A percentile compares a stretch with the other conserved stretches of the same genome.
Evolutionary conservation across 306 rosid species (phyloP).

Genomic region (Dalbergia oliveri): DNA sequence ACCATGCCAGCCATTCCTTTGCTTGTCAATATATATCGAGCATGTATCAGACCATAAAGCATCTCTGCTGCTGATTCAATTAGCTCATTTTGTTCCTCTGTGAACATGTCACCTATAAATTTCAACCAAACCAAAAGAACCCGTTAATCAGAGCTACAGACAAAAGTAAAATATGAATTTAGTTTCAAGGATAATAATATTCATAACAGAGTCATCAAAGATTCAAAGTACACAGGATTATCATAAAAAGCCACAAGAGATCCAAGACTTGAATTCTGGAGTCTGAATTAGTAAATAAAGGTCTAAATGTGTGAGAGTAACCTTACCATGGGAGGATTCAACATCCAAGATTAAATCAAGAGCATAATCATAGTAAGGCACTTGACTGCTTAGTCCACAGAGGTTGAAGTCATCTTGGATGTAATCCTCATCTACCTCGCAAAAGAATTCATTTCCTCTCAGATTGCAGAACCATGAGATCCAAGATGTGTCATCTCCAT

Average conservation of each 20-base stretch:
- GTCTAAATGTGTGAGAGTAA: neutral
- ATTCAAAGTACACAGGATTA: neutral
- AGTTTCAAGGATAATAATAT: neutral
- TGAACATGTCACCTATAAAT: constrained; percentile 89
- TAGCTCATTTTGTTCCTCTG: constrained; percentile 98
- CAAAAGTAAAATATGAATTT: neutral
- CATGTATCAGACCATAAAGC: constrained; percentile 97
- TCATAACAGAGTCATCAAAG: neutral
- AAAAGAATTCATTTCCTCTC: constrained; percentile 95
- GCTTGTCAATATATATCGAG: constrained; percentile 88
- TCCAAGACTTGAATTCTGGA: neutral
- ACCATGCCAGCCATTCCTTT: constrained; percentile 99
- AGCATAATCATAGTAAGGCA: constrained; percentile 97
- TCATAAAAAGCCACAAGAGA: neutral
- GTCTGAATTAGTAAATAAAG: neutral
- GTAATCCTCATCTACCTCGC: constrained; percentile 99
- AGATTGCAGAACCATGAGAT: constrained; percentile 99
- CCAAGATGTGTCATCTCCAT: constrained; percentile 99
- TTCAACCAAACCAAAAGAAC: constrained; percentile 25
- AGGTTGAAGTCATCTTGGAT: constrained; percentile 98
- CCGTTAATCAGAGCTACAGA: neutral
- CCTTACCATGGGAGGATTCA: constrained; percentile 95
- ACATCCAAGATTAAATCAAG: constrained; percentile 98
- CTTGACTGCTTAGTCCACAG: constrained; percentile 98
- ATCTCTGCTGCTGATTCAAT: constrained; percentile 98